A percentile compares a stretch with the other conserved stretches of the same genome.
Evolutionary conservation across 345 rosid genomes (phyloP).

Genomic region (Firmiana major): DNA sequence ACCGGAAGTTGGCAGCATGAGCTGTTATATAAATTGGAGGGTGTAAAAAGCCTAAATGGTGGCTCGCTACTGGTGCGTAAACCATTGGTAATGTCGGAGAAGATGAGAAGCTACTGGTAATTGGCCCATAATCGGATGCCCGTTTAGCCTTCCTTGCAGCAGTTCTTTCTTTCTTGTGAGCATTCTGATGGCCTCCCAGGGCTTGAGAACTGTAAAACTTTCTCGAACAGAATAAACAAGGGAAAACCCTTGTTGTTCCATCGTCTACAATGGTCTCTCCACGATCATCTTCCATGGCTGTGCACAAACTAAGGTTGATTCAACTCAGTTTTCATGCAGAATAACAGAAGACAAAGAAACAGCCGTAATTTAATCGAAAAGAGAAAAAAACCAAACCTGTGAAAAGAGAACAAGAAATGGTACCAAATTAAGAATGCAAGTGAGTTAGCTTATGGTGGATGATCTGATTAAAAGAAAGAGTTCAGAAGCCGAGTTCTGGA

Average conservation of each 20-base stretch:
- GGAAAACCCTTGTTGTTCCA: slow-evolving; percentile 49
- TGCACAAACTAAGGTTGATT: background rate
- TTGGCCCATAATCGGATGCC: slow-evolving; percentile 39
- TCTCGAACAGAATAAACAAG: slow-evolving; percentile 79
- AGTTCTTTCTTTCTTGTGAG: slow-evolving; percentile 87
- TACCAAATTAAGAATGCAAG: too few relatives aligned
- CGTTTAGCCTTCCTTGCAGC: slow-evolving; percentile 73
- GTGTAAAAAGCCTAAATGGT: slow-evolving; percentile 36
- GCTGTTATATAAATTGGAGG: slow-evolving; percentile 52
- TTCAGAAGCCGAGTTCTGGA: slow-evolving; percentile 27
- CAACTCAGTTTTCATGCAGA: background rate
- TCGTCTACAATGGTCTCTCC: slow-evolving; percentile 28
- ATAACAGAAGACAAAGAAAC: background rate
- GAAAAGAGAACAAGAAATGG: background rate
- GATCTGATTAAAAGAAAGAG: slow-evolving; percentile 14
- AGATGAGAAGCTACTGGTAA: slow-evolving; percentile 27
- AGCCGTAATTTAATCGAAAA: background rate
- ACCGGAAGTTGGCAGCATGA: slow-evolving; percentile 42
- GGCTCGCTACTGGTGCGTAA: slow-evolving; percentile 29
- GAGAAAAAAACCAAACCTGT: background rate
- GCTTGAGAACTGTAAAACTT: slow-evolving; percentile 92
- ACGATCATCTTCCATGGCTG: slow-evolving; percentile 39
- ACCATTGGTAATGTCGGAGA: slow-evolving; percentile 37
- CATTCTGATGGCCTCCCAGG: slow-evolving; percentile 92
- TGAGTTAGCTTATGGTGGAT: background rate